phyloP scores from a whole-genome alignment of 1,139 yeast genomes.

The Zhuliangozyma parablackwelliae region DNA sequence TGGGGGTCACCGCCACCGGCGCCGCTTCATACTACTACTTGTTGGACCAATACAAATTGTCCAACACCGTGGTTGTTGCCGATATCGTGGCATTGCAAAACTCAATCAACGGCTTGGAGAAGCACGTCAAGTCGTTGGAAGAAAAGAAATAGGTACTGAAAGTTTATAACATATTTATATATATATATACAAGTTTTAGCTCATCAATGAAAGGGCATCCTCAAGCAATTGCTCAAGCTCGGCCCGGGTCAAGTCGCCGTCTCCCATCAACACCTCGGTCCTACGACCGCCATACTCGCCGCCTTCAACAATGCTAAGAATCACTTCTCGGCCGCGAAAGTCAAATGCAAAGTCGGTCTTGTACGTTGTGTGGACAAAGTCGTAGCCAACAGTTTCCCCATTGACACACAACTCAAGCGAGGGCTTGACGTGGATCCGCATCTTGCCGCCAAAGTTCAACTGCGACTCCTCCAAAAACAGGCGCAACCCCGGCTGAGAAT shows the following conservation, averaged over 20 bases:
- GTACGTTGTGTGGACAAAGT: conserved; percentile 37
- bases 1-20: conserved; percentile 74
- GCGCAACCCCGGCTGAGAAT: conserved; percentile 44
- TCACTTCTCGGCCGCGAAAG: conserved; percentile 32
- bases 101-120: conserved; percentile 64
- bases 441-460: conserved; percentile 37
- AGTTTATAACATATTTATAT: background rate
- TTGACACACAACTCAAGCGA: conserved; percentile 31
- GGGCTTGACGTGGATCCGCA: conserved; percentile 32
- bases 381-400: conserved; percentile 36
- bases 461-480: conserved; percentile 33
- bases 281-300: conserved; percentile 53
- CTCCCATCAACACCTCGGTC: conserved; percentile 33
- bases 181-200: conserved; percentile 6
- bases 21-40: conserved; percentile 73
- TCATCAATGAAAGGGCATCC: conserved; percentile 23
- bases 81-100: conserved; percentile 70
- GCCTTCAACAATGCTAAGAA: conserved; percentile 50
- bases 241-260: conserved; percentile 26
- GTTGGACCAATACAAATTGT: conserved; percentile 69
- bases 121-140: conserved; percentile 56
- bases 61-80: conserved; percentile 68
- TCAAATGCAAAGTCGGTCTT: conserved; percentile 43
- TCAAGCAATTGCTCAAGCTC: conserved; percentile 25
- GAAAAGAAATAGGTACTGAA: conserved; percentile 29